Evolutionary conservation across 1,284 basidiomycete genomes (phyloP).

Genomic region (Marasmius sp.): DNA sequence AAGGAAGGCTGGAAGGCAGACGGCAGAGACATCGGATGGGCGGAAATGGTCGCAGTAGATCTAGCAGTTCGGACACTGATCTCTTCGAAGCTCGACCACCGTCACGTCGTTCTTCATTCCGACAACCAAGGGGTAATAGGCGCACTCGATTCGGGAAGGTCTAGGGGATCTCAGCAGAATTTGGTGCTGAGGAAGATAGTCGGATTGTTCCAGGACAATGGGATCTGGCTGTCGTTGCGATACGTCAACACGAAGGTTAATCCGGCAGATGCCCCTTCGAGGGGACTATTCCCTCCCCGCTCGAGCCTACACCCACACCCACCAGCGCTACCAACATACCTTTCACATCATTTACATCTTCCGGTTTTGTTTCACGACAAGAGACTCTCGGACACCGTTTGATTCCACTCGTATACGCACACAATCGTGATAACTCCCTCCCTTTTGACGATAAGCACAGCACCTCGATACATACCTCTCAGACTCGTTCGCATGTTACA

Average conservation of each 20-base stretch:
- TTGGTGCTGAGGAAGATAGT: constrained; percentile 23
- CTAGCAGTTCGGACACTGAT: constrained; percentile 16
- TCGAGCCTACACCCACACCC: background rate
- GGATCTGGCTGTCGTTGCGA: constrained; percentile 20
- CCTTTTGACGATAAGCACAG: background rate
- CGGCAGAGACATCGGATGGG: constrained; percentile 33
- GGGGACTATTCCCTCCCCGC: constrained; percentile 13
- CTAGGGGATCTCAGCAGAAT: constrained; percentile 26
- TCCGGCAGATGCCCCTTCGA: constrained; percentile 28
- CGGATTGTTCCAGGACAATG: constrained; percentile 15
- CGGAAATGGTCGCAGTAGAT: constrained; percentile 32
- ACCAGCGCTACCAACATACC: constrained; percentile 1
- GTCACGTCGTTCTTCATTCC: constrained; percentile 24
- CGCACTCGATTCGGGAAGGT: constrained; percentile 22
- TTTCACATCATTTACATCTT: background rate
- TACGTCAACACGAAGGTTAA: constrained; percentile 29
- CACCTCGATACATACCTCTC: no score
- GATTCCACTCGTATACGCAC: background rate
- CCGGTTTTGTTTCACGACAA: background rate
- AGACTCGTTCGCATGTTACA: no score
- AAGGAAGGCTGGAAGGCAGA: constrained; percentile 19
- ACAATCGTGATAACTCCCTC: background rate
- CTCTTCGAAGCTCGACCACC: constrained; percentile 8
- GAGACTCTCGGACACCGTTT: background rate
- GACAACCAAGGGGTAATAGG: constrained; percentile 34